phyloP scores from a whole-genome alignment of 495 filamentous ascomycete species.

The Apiosordaria backusii region DNA sequence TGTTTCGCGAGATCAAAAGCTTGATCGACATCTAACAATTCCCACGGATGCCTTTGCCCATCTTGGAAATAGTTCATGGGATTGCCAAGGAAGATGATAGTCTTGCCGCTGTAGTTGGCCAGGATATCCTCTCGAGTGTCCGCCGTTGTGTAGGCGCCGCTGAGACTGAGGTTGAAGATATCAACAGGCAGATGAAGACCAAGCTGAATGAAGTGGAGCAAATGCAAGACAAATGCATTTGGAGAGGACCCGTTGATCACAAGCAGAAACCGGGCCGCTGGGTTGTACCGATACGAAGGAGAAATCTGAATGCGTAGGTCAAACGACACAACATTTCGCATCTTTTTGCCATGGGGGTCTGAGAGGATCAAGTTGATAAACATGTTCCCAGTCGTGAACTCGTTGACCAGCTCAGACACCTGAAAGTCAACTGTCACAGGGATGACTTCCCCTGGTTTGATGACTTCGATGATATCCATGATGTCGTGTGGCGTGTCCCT shows the following conservation, averaged over 20 bases:
- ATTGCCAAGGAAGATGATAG: conserved; percentile 28
- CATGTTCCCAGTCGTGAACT: conserved; percentile 22
- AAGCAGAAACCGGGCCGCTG: conserved; percentile 21
- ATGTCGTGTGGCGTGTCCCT: conserved; percentile 20
- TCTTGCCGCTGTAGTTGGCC: conserved; percentile 23
- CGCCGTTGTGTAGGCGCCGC: conserved; percentile 15
- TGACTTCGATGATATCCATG: conserved; percentile 20
- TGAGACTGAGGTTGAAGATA: conserved; percentile 30
- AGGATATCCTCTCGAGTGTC: conserved; percentile 17
- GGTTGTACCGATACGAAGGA: conserved; percentile 23
- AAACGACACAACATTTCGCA: conserved; percentile 17
- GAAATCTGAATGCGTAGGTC: conserved; percentile 29
- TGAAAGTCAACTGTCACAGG: conserved; percentile 23
- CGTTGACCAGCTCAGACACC: conserved; percentile 14
- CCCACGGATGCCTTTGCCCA: conserved; percentile 22
- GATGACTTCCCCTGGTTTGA: conserved; percentile 22
- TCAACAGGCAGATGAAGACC: conserved; percentile 20
- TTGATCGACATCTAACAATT: conserved; percentile 23
- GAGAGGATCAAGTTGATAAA: conserved; percentile 23
- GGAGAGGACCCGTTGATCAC: conserved; percentile 26
- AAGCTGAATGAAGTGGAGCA: conserved; percentile 19
- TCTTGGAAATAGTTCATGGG: conserved; percentile 28
- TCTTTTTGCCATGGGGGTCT: conserved; percentile 16
- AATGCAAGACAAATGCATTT: conserved; percentile 23
- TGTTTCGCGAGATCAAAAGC: conserved; percentile 11